These are phyloP conservation scores for Crucihimalaya himalaica DNA, from an alignment of 345 rosid species.

Conservation along the genomic window DNA sequence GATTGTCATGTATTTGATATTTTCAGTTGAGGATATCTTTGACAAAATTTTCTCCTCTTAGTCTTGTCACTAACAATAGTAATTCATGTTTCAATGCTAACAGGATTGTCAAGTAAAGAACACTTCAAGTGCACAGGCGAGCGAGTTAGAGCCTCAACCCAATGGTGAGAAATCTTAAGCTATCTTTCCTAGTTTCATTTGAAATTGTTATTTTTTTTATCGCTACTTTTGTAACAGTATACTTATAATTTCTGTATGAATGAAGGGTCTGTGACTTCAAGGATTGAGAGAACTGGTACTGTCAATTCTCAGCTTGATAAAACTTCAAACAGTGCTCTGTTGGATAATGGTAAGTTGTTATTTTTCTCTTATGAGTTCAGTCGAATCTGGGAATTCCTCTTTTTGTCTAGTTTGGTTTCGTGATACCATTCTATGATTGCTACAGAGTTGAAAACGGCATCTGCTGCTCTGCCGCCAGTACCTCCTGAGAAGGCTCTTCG, in stretches of 20 bases:
- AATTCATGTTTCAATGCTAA: not conserved
- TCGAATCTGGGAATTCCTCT: not conserved
- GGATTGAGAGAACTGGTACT: conserved; percentile 54
- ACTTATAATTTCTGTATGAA: conserved; percentile 18
- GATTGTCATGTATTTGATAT: not conserved
- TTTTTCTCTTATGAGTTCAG: not conserved
- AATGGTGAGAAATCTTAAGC: conserved; percentile 60
- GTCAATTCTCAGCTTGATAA: conserved; percentile 49
- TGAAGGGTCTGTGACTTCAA: conserved; percentile 64
- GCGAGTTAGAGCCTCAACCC: conserved; percentile 66
- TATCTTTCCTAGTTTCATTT: conserved; percentile 5
- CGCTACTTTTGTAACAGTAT: not conserved
- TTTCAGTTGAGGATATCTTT: conserved; percentile 33
- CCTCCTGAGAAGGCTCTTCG: conserved; percentile 83
- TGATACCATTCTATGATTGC: not conserved
- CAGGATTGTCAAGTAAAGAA: conserved; percentile 53
- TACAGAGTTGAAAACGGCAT: conserved; percentile 51
- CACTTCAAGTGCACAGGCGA: conserved; percentile 44
- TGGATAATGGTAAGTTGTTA: conserved; percentile 52
- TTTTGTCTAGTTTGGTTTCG: conserved; percentile 10
- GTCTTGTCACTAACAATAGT: conserved; percentile 2
- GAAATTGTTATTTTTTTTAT: not conserved
- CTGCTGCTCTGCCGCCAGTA: conserved; percentile 51
- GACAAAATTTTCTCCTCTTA: conserved; percentile 3
- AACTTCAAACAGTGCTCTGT: conserved; percentile 36